Percentiles rank a stretch among this genome's conserved stretches.
These are phyloP conservation scores for Ustilago cynodontis DNA, from an alignment of 1,284 basidiomycete genomes.

Conservation along the genomic window DNA sequence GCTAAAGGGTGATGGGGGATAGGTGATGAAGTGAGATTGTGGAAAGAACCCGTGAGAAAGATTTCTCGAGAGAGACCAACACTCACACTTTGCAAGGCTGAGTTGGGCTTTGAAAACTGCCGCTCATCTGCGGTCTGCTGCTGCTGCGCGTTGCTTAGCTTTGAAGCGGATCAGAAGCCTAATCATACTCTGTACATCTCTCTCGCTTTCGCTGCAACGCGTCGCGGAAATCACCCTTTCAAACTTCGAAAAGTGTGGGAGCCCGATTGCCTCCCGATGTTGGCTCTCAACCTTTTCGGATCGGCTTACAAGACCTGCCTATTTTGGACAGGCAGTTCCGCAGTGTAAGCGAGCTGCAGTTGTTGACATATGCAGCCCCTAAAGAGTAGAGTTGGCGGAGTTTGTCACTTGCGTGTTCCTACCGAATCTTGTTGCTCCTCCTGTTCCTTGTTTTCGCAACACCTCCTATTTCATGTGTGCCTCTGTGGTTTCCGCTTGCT, in stretches of 20 bases:
- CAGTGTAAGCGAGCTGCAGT: constrained; percentile 27
- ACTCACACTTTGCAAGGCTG: too few relatives aligned
- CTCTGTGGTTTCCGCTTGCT: neutral
- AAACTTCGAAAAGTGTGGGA: neutral
- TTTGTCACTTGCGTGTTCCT: constrained; percentile 17
- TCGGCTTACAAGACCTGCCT: constrained; percentile 14
- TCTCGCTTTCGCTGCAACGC: constrained; percentile 7
- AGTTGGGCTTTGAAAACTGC: constrained; percentile 2
- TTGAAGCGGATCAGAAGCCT: constrained; percentile 11
- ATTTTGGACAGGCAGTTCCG: neutral
- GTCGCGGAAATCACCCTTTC: constrained; percentile 26
- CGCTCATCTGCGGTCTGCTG: neutral
- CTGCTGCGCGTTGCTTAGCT: neutral
- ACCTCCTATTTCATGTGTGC: constrained; percentile 30
- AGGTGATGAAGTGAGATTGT: constrained; percentile 2
- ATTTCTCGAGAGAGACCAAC: constrained; percentile 29
- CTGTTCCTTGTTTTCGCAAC: constrained; percentile 5
- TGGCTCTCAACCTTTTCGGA: neutral
- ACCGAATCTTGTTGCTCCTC: neutral
- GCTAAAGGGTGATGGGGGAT: neutral
- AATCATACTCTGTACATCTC: neutral
- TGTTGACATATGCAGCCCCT: constrained; percentile 29
- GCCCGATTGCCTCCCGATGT: neutral
- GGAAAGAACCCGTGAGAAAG: neutral
- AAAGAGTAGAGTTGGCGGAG: constrained; percentile 29